A percentile compares a stretch with the other conserved stretches of the same genome.
phyloP scores from a whole-genome alignment of 2,329 filamentous ascomycete species.

The Paraphoma chrysanthemicola region DNA sequence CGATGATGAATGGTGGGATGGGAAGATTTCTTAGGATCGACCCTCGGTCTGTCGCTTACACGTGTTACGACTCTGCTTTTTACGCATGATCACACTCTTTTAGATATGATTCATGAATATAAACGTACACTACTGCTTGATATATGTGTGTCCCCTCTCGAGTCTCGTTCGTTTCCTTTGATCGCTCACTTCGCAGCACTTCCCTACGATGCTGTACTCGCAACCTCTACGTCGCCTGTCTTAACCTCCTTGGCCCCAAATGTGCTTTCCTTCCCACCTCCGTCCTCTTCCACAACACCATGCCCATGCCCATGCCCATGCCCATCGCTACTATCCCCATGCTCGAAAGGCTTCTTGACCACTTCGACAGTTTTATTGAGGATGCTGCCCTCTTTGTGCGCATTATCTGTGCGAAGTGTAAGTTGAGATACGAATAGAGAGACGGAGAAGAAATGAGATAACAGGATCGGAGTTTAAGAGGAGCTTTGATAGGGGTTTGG shows the following conservation, averaged over 20 bases:
- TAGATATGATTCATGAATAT: not conserved
- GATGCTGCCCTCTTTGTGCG: not conserved
- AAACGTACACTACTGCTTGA: not conserved
- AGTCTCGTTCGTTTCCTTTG: not conserved
- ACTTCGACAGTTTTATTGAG: not conserved
- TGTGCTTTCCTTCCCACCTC: not conserved
- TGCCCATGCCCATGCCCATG: not conserved
- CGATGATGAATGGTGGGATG: not conserved
- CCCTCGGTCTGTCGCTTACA: conserved; percentile 12
- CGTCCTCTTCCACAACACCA: not conserved
- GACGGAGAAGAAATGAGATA: not conserved
- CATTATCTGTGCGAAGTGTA: not conserved
- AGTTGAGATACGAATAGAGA: not conserved
- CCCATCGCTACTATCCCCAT: not conserved
- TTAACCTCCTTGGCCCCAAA: conserved; percentile 2
- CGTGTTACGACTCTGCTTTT: not conserved
- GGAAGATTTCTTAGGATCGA: conserved; percentile 11
- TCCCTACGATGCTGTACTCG: not conserved
- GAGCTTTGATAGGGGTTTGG: too few relatives aligned
- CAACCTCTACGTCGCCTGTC: not conserved
- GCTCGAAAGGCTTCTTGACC: not conserved
- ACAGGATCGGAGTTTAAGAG: too few relatives aligned
- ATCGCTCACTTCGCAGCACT: not conserved
- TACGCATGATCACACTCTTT: not conserved
- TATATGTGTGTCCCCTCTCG: not conserved